phyloP scores from a whole-genome alignment of 2,329 filamentous ascomycete genomes.

The Hymenoscyphus fructigenus region DNA sequence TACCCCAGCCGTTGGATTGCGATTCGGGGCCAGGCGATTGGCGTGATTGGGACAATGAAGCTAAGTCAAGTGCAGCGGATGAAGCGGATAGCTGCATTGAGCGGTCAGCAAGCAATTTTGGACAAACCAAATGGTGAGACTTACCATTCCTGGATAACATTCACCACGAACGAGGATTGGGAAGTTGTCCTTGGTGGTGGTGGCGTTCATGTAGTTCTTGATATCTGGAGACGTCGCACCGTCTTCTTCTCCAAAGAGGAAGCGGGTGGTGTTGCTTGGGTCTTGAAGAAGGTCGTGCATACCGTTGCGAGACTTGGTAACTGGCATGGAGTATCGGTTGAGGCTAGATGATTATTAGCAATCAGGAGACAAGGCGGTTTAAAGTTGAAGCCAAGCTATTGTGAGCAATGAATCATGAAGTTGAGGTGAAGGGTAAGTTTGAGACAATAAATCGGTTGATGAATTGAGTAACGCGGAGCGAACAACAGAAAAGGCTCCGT shows the following conservation, averaged over 20 bases:
- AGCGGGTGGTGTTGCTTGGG: conserved; percentile 80
- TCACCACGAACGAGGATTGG: conserved; percentile 75
- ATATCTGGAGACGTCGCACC: conserved; percentile 50
- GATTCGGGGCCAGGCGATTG: conserved; percentile 60
- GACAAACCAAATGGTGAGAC: conserved; percentile 17
- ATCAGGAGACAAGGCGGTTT: conserved; percentile 8
- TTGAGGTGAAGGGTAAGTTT: conserved; percentile 4
- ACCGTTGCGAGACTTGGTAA: conserved; percentile 68
- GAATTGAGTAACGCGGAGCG: conserved; percentile 3
- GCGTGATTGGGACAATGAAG: conserved; percentile 57
- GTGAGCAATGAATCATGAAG: conserved; percentile 12
- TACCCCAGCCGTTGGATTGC: conserved; percentile 31
- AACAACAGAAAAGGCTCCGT: background rate
- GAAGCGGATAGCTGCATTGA: conserved; percentile 71
- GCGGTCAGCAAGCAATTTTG: conserved; percentile 39
- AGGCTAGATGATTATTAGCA: conserved; percentile 51
- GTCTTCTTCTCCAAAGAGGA: conserved; percentile 82
- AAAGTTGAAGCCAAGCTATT: conserved; percentile 4
- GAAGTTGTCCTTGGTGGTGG: conserved; percentile 79
- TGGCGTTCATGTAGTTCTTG: conserved; percentile 68
- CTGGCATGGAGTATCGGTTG: conserved; percentile 93
- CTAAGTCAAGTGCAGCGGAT: conserved; percentile 77
- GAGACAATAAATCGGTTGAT: background rate
- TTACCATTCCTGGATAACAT: conserved; percentile 36
- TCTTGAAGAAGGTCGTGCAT: conserved; percentile 69